Conservation (phyloP, 371 early-diverging fungal genomes). For the Parasitella parasitica region DNA sequence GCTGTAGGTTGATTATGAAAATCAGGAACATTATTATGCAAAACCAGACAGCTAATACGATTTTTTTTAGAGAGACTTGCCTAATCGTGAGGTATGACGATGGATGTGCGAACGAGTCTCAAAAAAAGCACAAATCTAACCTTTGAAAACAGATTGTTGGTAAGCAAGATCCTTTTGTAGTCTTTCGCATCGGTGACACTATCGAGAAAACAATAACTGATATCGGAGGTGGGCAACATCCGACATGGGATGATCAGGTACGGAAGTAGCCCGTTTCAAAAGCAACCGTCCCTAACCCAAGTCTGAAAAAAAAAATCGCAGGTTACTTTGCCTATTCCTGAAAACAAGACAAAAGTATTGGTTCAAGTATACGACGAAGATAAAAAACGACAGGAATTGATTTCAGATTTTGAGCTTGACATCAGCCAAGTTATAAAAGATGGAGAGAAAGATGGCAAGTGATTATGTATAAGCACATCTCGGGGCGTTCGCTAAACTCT, state of each 20-base stretch:
- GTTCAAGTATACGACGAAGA: conserved; percentile 53
- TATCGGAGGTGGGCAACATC: conserved; percentile 50
- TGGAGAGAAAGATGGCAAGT: conserved; percentile 69
- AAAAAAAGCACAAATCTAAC: too few species aligned
- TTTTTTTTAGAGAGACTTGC: conserved; percentile 38
- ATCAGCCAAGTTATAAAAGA: conserved; percentile 56
- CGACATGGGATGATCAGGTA: conserved; percentile 58
- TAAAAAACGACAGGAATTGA: conserved; percentile 55
- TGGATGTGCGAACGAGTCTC: too few species aligned
- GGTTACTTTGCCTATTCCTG: conserved; percentile 47
- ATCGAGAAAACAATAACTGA: conserved; percentile 44
- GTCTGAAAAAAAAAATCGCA: neutral
- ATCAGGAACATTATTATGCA: neutral
- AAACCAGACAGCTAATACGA: neutral
- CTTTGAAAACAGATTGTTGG: conserved; percentile 32
- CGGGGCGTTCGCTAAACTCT: neutral
- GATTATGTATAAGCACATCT: neutral
- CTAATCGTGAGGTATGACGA: conserved; percentile 44
- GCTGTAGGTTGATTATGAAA: conserved; percentile 31
- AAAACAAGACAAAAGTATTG: conserved; percentile 38
- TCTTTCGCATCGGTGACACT: conserved; percentile 42
- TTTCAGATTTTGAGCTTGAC: conserved; percentile 67
- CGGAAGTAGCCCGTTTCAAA: neutral
- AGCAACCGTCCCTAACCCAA: too few species aligned
- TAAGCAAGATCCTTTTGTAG: conserved; percentile 52